phyloP scores from a whole-genome alignment of 1,284 basidiomycete species.

The Melanopsichium pennsylvanicum region DNA sequence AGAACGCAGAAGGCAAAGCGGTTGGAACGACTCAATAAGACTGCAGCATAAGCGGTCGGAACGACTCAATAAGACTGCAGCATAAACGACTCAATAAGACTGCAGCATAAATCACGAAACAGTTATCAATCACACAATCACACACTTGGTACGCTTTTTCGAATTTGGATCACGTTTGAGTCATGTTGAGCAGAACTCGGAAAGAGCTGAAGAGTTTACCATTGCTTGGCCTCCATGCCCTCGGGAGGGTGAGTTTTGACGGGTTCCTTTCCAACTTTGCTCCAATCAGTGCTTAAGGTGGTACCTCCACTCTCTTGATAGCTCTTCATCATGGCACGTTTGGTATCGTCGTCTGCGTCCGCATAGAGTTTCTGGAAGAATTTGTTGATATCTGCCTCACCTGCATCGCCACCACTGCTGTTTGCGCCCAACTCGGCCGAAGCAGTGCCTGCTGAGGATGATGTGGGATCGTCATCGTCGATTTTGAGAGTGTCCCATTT shows the following conservation, averaged over 20 bases:
- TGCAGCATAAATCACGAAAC: neutral
- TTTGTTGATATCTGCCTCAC: conserved; percentile 52
- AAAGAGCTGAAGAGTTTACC: conserved; percentile 17
- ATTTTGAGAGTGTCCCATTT: conserved; percentile 61
- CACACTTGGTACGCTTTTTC: too few relatives aligned
- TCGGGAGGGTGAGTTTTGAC: conserved; percentile 50
- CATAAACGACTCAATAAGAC: too few relatives aligned
- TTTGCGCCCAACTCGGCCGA: neutral
- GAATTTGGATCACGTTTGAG: too few relatives aligned
- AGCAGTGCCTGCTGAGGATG: conserved; percentile 6
- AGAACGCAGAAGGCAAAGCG: too few relatives aligned
- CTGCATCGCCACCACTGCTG: conserved; percentile 4
- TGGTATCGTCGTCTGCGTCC: conserved; percentile 62
- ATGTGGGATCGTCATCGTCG: conserved; percentile 35
- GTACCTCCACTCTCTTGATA: conserved; percentile 63
- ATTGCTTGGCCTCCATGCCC: conserved; percentile 61
- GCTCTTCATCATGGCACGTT: conserved; percentile 62
- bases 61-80: too few relatives aligned
- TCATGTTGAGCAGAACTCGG: too few relatives aligned
- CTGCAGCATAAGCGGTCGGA: too few relatives aligned
- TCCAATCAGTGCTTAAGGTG: conserved; percentile 62
- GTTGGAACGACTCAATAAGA: too few relatives aligned
- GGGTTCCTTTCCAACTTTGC: conserved; percentile 50
- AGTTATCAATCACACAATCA: too few relatives aligned
- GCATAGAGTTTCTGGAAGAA: conserved; percentile 64